Percentiles rank a stretch among this genome's conserved stretches.
These are phyloP conservation scores for Kwoniella bestiolae DNA, from an alignment of 768 basidiomycete genomes.

Conservation along the genomic window DNA sequence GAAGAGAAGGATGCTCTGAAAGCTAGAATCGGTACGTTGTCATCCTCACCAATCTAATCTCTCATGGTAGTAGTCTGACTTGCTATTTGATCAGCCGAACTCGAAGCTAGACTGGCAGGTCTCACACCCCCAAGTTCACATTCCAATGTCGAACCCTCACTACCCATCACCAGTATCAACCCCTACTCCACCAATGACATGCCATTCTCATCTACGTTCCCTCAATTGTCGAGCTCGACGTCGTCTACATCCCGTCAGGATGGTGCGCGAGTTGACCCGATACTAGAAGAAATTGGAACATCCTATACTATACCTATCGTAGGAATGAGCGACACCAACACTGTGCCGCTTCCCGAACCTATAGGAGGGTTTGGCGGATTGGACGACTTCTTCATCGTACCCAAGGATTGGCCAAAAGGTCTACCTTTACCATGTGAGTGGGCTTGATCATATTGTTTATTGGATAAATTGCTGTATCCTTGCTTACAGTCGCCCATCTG, in stretches of 20 bases:
- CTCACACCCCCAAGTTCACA: conserved; percentile 23
- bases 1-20: conserved; percentile 42
- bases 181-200: background rate
- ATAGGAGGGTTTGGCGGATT: conserved; percentile 32
- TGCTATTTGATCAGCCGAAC: conserved; percentile 32
- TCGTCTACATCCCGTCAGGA: background rate
- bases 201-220: background rate
- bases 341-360: background rate
- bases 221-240: background rate
- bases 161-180: background rate
- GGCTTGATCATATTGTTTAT: background rate
- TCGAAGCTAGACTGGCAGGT: conserved; percentile 22
- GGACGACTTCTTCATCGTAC: conserved; percentile 38
- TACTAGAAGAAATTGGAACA: conserved; percentile 1
- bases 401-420: conserved; percentile 46
- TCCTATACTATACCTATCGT: background rate
- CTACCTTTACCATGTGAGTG: conserved; percentile 49
- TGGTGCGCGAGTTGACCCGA: background rate
- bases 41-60: background rate
- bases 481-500: background rate
- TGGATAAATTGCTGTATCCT: no score
- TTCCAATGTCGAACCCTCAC: conserved; percentile 1
- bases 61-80: background rate
- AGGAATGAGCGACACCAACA: background rate
- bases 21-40: conserved; percentile 39